Percentiles rank a stretch among this genome's conserved stretches.
These are phyloP conservation scores for Suillus alpinus DNA, from an alignment of 768 basidiomycete genomes.

Conservation along the genomic window DNA sequence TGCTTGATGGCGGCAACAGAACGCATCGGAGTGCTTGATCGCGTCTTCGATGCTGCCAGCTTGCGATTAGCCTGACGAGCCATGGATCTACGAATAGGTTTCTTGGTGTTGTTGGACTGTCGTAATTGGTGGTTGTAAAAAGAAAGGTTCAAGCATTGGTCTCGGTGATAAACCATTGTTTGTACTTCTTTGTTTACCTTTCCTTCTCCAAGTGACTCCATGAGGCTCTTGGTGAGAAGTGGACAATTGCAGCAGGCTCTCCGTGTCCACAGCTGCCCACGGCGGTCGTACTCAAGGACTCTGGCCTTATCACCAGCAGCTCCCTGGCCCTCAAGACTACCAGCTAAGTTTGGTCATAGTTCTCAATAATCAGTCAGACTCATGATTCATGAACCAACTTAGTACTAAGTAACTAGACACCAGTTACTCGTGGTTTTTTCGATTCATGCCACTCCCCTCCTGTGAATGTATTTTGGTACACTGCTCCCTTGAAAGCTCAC, in stretches of 20 bases:
- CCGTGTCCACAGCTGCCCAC: background rate
- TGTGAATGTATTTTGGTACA: background rate
- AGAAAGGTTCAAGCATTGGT: background rate
- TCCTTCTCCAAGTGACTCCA: background rate
- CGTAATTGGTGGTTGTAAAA: background rate
- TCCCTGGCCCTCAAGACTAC: background rate
- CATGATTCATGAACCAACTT: background rate
- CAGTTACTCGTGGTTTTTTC: too few relatives aligned
- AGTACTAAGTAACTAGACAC: too few relatives aligned
- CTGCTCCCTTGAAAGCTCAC: background rate
- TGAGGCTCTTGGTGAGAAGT: too few relatives aligned
- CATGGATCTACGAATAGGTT: constrained; percentile 10
- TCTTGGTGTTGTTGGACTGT: constrained; percentile 8
- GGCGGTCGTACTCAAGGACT: background rate
- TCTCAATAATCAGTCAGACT: background rate
- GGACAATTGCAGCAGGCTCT: background rate
- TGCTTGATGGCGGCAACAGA: constrained; percentile 26
- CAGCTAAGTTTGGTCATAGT: background rate
- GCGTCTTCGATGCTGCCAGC: constrained; percentile 26
- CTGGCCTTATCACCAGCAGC: background rate
- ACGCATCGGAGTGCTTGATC: constrained; percentile 20
- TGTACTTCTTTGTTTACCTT: constrained; percentile 1
- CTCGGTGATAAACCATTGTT: constrained; percentile 1
- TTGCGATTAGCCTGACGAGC: constrained; percentile 19
- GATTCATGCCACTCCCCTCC: background rate